Evolutionary conservation across 257 asterid genomes (phyloP).

Genomic region (Solanum chmielewskii): DNA sequence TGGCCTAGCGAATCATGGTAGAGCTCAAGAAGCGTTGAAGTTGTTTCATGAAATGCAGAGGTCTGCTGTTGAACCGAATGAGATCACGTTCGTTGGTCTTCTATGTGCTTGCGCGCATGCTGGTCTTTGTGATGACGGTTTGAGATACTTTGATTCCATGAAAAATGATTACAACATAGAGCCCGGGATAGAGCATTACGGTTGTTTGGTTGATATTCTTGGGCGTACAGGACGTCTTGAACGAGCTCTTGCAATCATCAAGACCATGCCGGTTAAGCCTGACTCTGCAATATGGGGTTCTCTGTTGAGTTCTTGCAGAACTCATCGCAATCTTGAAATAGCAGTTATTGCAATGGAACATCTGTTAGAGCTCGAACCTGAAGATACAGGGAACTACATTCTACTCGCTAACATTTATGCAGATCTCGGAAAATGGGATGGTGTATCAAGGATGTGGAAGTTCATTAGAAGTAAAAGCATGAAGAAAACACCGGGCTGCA

Average conservation of each 20-base stretch:
- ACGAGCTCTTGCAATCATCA: constrained; percentile 40
- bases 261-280: constrained; percentile 49
- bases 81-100: constrained; percentile 62
- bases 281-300: constrained; percentile 84
- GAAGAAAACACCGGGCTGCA: constrained; percentile 1
- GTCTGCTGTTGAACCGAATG: constrained; percentile 43
- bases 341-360: constrained; percentile 51
- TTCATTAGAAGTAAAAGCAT: not conserved
- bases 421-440: constrained; percentile 70
- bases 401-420: constrained; percentile 66
- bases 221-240: constrained; percentile 59
- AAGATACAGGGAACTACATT: constrained; percentile 53
- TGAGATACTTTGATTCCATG: constrained; percentile 52
- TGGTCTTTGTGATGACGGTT: constrained; percentile 51
- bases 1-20: constrained; percentile 71
- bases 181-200: constrained; percentile 18
- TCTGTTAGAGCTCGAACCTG: constrained; percentile 55
- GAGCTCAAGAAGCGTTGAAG: constrained; percentile 49
- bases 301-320: constrained; percentile 59
- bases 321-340: constrained; percentile 42
- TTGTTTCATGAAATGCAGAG: constrained; percentile 45
- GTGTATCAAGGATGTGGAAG: constrained; percentile 51
- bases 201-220: constrained; percentile 9
- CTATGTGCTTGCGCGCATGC: constrained; percentile 77
- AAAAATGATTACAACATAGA: constrained; percentile 22